Base-by-base conservation (phyloP, 805 yeast genomes). In the Pichia deserticola region DNA sequence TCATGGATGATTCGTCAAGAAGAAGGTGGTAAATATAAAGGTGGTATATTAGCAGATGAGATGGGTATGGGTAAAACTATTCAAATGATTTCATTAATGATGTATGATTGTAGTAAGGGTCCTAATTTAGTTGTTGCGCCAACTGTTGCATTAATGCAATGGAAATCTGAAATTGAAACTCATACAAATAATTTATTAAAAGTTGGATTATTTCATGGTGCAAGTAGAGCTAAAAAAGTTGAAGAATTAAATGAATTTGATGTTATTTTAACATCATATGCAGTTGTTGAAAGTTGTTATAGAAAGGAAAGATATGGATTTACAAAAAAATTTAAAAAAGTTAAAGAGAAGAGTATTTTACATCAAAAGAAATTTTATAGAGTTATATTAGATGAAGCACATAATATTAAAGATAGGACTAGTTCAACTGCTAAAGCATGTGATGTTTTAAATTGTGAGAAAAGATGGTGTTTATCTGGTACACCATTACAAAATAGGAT, bases 1-100 rank as follows among this genome's bases (percentile, higher is more conserved):
- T 78, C 85, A 59, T 93, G 99, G 99, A 74, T 93, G 52, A 57
- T 78, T 12, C 74, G 79, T 44, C 98, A 92, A 67, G 98, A 92
- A 61, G 96, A 89, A 60, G 81, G 81, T 27, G 74, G 86, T 28
- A 76, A 73, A 40, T 92, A 85, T 65, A 74, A 77, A 13, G 99
- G 99, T 29, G 99, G 98, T 13, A 84, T 93, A 9, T 71, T 93
- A 43, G 98, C 99, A 5, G 99, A 93, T 71, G 99, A 93, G 67
- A 93, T 93, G 99, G 99, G 99, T 36, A 92, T 93, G 98, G 99
- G 99, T 54, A 93, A 93, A 60, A 93, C 99, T 0, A 90, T 93
- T 45, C 99, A 93, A 68, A 92, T 96, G 37, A 92, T 93, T 53
- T 93, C 95, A 0, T 68, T 93, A 42, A 78, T 93, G 61, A 79